Base-by-base conservation (phyloP, 768 basidiomycete species). In the Leccinum subtestaceum region DNA sequence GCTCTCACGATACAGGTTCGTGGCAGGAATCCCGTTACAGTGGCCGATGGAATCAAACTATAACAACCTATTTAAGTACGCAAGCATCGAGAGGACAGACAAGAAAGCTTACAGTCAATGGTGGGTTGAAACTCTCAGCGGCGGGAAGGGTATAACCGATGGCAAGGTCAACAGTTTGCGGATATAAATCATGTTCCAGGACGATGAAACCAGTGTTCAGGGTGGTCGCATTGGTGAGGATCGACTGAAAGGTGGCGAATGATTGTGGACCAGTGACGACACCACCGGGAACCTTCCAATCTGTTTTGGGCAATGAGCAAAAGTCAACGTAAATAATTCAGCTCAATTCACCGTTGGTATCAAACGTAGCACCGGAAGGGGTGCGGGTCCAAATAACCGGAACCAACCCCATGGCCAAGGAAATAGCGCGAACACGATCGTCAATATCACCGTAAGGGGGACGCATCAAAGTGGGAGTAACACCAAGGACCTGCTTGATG, bases 371-470 rank as follows among this genome's bases (percentile, higher is more conserved):
- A 49, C 80, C 81, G 29, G 69, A 67, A 49, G 85, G 81, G 11
- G 82, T 79, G 11, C 80, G 77, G 32, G 93, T 91, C 95, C 95
- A 98, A 70, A 96, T 89, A 68, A 97, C 85, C 27, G 96, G 92
- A 11, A 86, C 77, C 75, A 98, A 75, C 48, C 94, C 93, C 95
- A 98, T 96, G 31, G 93, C 92, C 55, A 92, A 72, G 19, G 87
- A 77, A 70, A 98, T 93, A 43, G 88, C 89, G 61, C 96, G 90
- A 49, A 98, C 94, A 66, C 95, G 93, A 75, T 93, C 89, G 71
- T 98, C 95, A 29, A 93, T 89, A 67, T 93, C 91, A 66, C 91
- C 91, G 62, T 80, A 92, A 46, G 91, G 91, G 45, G 91, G 86
- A 58, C 91, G 84, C 89, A 89, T 89, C 5, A 83, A 83, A 9